These are phyloP conservation scores for Lobosporangium transversale DNA, from an alignment of 192 early-diverging fungal genomes.

Conservation along the genomic window DNA sequence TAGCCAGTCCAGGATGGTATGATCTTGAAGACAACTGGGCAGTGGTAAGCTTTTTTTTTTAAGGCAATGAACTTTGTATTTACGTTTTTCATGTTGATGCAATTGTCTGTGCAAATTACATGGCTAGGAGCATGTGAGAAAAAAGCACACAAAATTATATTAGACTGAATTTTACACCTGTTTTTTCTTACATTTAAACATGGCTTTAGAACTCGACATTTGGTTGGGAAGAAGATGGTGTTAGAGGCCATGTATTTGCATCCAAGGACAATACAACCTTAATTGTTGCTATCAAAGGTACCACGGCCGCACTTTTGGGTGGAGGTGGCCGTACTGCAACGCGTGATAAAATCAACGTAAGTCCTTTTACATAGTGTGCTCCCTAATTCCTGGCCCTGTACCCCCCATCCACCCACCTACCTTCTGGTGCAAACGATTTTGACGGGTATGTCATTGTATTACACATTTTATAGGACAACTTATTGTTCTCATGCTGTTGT, in stretches of 20 bases:
- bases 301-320: constrained; percentile 71
- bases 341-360: constrained; percentile 79
- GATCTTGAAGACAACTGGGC: constrained; percentile 73
- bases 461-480: constrained; percentile 86
- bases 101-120: not conserved
- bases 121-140: not conserved
- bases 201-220: constrained; percentile 71
- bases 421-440: too few species aligned
- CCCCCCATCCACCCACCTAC: not conserved
- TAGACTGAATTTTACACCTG: too few species aligned
- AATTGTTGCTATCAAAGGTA: constrained; percentile 91
- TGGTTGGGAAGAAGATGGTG: constrained; percentile 78
- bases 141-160: not conserved
- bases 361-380: not conserved
- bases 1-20: constrained; percentile 72
- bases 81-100: not conserved
- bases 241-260: constrained; percentile 90
- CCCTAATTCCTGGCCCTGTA: too few species aligned
- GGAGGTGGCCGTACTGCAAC: constrained; percentile 73
- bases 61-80: too few species aligned
- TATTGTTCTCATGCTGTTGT: constrained; percentile 97
- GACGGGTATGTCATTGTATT: too few species aligned
- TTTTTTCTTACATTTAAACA: too few species aligned
- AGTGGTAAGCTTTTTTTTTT: too few species aligned
- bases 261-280: constrained; percentile 72